Base-by-base conservation (phyloP, 371 early-diverging fungal species). In the Blyttiomyces sp. region DNA sequence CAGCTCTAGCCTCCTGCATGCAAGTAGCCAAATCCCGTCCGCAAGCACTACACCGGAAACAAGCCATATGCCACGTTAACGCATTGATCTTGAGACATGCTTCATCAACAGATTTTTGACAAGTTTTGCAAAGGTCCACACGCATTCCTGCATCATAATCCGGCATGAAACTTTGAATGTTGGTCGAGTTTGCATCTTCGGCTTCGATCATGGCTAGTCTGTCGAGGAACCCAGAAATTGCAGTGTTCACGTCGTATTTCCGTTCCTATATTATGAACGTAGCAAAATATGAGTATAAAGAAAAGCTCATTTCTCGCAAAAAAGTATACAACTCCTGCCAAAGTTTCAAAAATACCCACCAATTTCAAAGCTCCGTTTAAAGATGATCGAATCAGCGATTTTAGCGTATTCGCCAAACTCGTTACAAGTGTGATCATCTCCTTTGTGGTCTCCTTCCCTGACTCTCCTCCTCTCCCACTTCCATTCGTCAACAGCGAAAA, bases 381-480 rank as follows among this genome's bases (percentile, higher is more conserved):
- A 6, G 94, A 93, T 16, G 90, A 83, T 4, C 95, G 85, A 57
- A 96, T 95, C 52, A 95, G 67, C 19, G 88, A 84, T 70, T 96
- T 98, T 21, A 96, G 80, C 52, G 87, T 88, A 54, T 94, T 96
- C 3, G 97, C 98, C 5, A 98, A 77, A 17, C 88, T 87, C 45
- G 96, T 94, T 3, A 96, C 95, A 17, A 94, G 74, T 6, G 90
- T 84, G 28, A 96, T 78, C 56, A 96, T 73, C 62, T 94, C 95
- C 68, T 94, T 89, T 0, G 94, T 92, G 1, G 57, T 64, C 23
- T 71, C 68, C 88, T 86, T 19, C 88, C 94, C n/a, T 13, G 39
- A n/a, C n/a, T n/a, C 42, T 23, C 54, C 54, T 19, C 42, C 56
- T 2, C 19, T 27, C 39, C 86, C 84, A 27, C 53, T 44, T 4